Evolutionary conservation across 2,329 filamentous ascomycete genomes (phyloP), one percentile per base, ranked within the genome.

Genomic region (Cordyceps farinosa): DNA sequence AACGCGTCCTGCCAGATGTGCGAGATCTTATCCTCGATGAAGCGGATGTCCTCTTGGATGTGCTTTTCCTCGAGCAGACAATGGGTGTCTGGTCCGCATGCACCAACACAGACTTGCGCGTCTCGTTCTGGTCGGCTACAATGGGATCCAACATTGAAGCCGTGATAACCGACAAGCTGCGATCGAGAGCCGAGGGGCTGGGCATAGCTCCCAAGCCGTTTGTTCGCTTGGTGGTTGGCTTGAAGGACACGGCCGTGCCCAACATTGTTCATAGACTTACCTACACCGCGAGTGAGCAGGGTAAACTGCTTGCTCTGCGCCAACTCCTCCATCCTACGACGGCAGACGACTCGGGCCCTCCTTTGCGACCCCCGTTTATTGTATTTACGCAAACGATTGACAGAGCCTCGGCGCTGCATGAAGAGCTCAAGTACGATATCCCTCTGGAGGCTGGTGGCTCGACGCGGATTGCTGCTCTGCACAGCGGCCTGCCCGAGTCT

Each of bases 301-400:
- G 95, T 65, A 99, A 99, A 74, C 86, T 99, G 36, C 87, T 97
- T 61, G 93, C 91, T 7, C 83, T 99, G 13, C 90, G 95, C 52
- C 92, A 98, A 72, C 85, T 99, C 36, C 82, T 98, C 1, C 92
- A 92, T 69, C 93, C 94, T 0, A 84, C 84, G 7, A 81, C 87
- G 1, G 78, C 79, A 11, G 74, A 76, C 64, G 77, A 80, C 67
- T 82, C 87, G 0, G 82, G 84, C 10, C 82, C 86, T 34, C 79
- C 81, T 7, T 80, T 98, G 52, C 87, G 91, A 1, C 92, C 95
- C 0, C 95, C 95, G 0, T 97, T 97, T 77, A 83, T 99, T 6
- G 89, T 99, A 65, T 99, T 99, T 75, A 95, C 94, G 0, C 95
- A 99, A 77, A 97, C 94, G 1, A 97, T 99, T 63, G 89, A 93